A percentile compares a stretch with the other conserved stretches of the same genome.
phyloP scores from a whole-genome alignment of 164 flowering plant species.

The Saururus chinensis region DNA sequence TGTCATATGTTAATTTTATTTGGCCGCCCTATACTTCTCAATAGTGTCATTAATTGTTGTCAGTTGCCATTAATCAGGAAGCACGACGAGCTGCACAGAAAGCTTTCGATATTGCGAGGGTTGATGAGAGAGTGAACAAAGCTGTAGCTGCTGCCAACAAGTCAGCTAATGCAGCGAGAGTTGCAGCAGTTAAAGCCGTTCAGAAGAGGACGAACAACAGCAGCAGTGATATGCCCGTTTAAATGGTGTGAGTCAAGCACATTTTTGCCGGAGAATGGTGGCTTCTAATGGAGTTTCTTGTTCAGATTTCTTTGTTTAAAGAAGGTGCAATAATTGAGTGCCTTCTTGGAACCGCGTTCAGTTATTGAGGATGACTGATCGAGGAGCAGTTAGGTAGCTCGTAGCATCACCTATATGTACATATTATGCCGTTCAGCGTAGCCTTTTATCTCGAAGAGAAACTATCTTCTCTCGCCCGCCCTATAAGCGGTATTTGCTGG shows the following conservation, averaged over 20 bases:
- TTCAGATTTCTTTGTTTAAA: neutral
- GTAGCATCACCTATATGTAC: constrained; percentile 13
- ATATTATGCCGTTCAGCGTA: neutral
- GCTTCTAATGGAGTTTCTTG: neutral
- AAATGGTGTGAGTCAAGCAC: constrained; percentile 16
- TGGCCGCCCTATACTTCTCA: neutral
- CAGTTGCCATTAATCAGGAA: constrained; percentile 40
- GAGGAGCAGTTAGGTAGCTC: constrained; percentile 14
- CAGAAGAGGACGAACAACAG: constrained; percentile 48
- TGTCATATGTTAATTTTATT: too few relatives aligned
- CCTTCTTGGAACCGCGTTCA: constrained; percentile 19
- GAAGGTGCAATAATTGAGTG: constrained; percentile 5
- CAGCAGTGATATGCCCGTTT: constrained; percentile 9
- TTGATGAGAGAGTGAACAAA: constrained; percentile 79
- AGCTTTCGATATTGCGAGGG: constrained; percentile 52
- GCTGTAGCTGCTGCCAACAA: constrained; percentile 75
- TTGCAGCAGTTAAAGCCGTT: constrained; percentile 87
- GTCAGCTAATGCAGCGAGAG: constrained; percentile 96
- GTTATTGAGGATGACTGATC: constrained; percentile 7
- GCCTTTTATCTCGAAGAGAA: too few relatives aligned
- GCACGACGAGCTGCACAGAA: constrained; percentile 75
- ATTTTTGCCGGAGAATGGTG: neutral
- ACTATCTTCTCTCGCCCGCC: too few relatives aligned
- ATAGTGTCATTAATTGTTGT: neutral
- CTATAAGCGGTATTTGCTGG: too few relatives aligned